These are phyloP conservation scores for Aspergillus campestris DNA, from an alignment of 495 filamentous ascomycete species.

Conservation along the genomic window DNA sequence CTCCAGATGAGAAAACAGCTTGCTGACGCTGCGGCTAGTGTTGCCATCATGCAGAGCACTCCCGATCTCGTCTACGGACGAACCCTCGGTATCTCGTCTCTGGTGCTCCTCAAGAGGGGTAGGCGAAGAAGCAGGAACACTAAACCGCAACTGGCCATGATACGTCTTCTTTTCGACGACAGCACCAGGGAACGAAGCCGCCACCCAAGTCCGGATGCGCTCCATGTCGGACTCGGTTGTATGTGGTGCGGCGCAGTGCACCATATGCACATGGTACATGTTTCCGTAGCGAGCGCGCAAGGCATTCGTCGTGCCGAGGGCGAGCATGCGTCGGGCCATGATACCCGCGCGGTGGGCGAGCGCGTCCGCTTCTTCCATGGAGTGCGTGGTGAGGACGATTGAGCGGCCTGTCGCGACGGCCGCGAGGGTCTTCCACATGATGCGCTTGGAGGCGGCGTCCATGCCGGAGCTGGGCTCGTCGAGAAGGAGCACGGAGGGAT, in stretches of 20 bases:
- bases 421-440: conserved; percentile 40
- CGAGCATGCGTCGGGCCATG: conserved; percentile 36
- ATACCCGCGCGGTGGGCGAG: conserved; percentile 34
- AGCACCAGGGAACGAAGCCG: conserved; percentile 45
- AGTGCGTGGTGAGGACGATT: conserved; percentile 37
- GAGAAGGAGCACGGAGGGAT: conserved; percentile 40
- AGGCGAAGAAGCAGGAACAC: conserved; percentile 43
- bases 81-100: background rate
- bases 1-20: conserved; percentile 64
- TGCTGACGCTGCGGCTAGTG: conserved; percentile 36
- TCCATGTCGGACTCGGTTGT: conserved; percentile 58
- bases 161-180: conserved; percentile 63
- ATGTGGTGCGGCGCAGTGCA: conserved; percentile 63
- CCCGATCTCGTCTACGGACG: background rate
- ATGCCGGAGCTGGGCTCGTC: conserved; percentile 44
- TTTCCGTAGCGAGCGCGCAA: conserved; percentile 31
- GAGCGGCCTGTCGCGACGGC: conserved; percentile 27
- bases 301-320: conserved; percentile 29
- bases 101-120: background rate
- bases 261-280: conserved; percentile 43
- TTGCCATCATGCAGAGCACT: background rate
- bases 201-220: conserved; percentile 53
- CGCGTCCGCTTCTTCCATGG: conserved; percentile 41
- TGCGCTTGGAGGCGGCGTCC: conserved; percentile 41
- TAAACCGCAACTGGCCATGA: conserved; percentile 76